Evolutionary conservation across 106 monocot species (phyloP).

Genomic region (Dactylorhiza incarnata): DNA sequence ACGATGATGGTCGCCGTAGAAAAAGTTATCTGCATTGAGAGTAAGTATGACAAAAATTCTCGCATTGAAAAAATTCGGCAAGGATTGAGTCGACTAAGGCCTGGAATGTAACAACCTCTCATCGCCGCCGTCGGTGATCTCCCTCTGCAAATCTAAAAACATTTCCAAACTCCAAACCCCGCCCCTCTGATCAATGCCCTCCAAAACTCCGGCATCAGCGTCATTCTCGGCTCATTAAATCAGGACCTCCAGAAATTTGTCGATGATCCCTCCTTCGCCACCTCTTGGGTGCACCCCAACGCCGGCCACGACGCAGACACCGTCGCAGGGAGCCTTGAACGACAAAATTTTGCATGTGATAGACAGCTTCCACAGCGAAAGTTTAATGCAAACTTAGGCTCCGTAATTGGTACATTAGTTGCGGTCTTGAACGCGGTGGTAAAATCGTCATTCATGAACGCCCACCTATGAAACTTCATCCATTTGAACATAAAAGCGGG

Average conservation of each 20-base stretch:
- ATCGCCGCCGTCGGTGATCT: constrained; percentile 10
- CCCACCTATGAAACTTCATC: no score
- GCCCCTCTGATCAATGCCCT: constrained; percentile 22
- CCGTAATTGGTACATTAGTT: no score
- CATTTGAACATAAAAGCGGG: no score
- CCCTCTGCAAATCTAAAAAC: constrained; percentile 15
- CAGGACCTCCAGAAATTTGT: constrained; percentile 19
- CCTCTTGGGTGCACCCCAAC: constrained; percentile 20
- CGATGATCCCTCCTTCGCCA: constrained; percentile 6
- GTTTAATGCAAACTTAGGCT: no score
- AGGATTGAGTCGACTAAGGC: constrained; percentile 30
- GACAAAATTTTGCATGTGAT: neutral
- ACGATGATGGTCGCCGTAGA: no score
- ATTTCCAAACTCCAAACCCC: constrained; percentile 18
- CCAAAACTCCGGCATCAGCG: constrained; percentile 8
- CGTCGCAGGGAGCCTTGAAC: constrained; percentile 16
- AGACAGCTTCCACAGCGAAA: no score
- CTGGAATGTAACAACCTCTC: constrained; percentile 30
- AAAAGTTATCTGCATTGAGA: no score
- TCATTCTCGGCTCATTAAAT: constrained; percentile 22
- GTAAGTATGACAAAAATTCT: neutral
- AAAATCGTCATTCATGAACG: no score
- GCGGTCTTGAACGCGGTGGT: no score
- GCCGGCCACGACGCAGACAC: constrained; percentile 6
- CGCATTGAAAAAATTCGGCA: neutral